A percentile compares a stretch with the other conserved stretches of the same genome.
Conservation (phyloP, 2,329 filamentous ascomycete genomes). For the Volutella citrinella region DNA sequence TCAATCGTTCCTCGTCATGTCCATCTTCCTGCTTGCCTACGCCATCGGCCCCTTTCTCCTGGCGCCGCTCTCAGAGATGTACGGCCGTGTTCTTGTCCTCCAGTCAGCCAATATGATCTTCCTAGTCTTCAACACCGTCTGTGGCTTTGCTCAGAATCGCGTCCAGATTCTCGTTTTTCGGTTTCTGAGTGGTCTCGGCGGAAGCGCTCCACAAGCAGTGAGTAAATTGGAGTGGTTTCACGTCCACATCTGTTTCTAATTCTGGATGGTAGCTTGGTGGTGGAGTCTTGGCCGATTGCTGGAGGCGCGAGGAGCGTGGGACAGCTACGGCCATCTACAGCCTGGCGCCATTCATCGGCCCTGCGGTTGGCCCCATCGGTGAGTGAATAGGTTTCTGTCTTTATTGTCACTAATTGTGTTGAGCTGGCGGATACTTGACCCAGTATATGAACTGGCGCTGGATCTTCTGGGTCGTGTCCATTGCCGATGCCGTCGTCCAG, state of each 20-base stretch:
- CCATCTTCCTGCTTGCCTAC: constrained; percentile 58
- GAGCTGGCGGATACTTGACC: constrained; percentile 38
- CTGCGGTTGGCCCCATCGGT: constrained; percentile 40
- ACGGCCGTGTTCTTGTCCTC: constrained; percentile 44
- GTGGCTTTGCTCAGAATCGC: constrained; percentile 45
- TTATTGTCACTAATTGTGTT: not conserved
- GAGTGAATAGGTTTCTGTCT: not conserved
- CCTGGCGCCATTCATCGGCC: constrained; percentile 42
- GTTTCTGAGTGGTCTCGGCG: constrained; percentile 45
- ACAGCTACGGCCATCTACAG: constrained; percentile 31
- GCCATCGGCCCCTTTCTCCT: constrained; percentile 51
- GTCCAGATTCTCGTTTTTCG: constrained; percentile 48
- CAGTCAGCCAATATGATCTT: constrained; percentile 47
- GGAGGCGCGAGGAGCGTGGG: constrained; percentile 39
- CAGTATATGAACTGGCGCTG: constrained; percentile 40
- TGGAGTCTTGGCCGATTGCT: constrained; percentile 47
- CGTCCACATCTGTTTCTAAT: too few relatives aligned
- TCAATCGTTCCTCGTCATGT: constrained; percentile 50
- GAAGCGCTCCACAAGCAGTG: constrained; percentile 44
- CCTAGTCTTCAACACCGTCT: constrained; percentile 52
- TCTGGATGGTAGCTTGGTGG: constrained; percentile 41
- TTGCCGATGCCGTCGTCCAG: constrained; percentile 33
- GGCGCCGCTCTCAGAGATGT: constrained; percentile 51
- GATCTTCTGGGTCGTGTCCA: constrained; percentile 42
- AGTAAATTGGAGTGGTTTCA: too few relatives aligned